Evolutionary conservation across 495 filamentous ascomycete genomes (phyloP), one percentile per base, ranked within the genome.

Genomic region (Penicillium paxilli): DNA sequence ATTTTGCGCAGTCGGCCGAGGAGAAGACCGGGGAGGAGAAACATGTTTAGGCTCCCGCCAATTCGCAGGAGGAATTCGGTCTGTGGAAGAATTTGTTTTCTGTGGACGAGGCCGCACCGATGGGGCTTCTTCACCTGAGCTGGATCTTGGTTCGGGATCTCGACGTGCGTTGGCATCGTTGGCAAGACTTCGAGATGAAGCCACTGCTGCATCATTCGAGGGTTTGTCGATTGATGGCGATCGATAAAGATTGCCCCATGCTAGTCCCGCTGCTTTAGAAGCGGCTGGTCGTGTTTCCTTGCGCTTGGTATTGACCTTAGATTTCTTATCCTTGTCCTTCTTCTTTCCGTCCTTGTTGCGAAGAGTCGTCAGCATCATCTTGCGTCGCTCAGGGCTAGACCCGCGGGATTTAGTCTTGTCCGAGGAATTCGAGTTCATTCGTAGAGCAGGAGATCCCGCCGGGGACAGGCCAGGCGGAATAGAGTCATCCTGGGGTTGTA

Each of bases 261-360:
- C 93, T 30, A 96, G 70, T 2, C 88, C 87, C 1, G 94, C 94
- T 12, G 94, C 94, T 68, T 89, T 95, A 37, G 88, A 91, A 24
- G 92, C 90, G 41, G 79, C 79, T 40, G 72, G 79, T 23, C 74
- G 68, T 63, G 60, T 47, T 57, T 66, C 68, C 63, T 65, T 72
- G 60, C 60, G 58, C 54, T 71, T 59, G 24, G 59, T 26, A 54
- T 56, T 54, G 42, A 65, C 45, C 66, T 76, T 73, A 35, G 59
- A 24, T 35, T 83, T 72, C 11, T 10, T 9, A 10, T 10, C n/a
- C 53, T 82, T 83, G 14, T 77, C 69, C 20, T 78, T 68, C 55
- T 84, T 89, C 56, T 87, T 87, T 6, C 76, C 76, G 52, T 76
- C 68, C n/a, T 70, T 79, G 41, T 75, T 80, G 17, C 93, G 82